Percentiles rank a stretch among this genome's conserved stretches.
phyloP scores from a whole-genome alignment of 176 grass and related monocot genomes.

The Oryza meyeriana region DNA sequence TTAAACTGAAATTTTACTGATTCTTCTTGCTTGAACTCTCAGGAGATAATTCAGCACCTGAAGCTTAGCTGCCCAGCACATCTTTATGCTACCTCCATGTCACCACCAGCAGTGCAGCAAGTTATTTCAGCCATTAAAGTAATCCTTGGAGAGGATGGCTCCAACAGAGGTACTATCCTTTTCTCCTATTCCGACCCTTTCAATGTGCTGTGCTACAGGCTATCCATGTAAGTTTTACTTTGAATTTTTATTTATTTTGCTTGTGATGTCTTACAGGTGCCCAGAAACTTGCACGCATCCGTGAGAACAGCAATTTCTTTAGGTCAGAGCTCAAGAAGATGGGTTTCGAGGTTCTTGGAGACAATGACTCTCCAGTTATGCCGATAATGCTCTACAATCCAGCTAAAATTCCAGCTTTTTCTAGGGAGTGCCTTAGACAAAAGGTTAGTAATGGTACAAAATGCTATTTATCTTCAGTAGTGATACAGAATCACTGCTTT shows the following conservation, averaged over 20 bases:
- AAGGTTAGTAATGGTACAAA: constrained; percentile 47
- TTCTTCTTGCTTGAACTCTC: constrained; percentile 17
- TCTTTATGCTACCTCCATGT: constrained; percentile 90
- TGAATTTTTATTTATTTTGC: constrained; percentile 9
- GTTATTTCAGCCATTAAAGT: constrained; percentile 79
- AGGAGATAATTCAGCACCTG: constrained; percentile 85
- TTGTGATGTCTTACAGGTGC: constrained; percentile 54
- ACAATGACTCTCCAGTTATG: constrained; percentile 89
- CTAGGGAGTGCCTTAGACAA: constrained; percentile 74
- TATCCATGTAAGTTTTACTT: not conserved
- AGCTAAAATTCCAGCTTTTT: constrained; percentile 84
- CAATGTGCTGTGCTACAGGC: not conserved
- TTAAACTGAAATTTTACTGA: constrained; percentile 3
- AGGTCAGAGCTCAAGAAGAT: constrained; percentile 84
- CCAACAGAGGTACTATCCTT: constrained; percentile 50
- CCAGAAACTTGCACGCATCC: constrained; percentile 76
- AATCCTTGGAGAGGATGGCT: constrained; percentile 81
- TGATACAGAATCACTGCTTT: not conserved
- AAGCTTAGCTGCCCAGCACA: constrained; percentile 74
- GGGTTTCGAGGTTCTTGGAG: constrained; percentile 90
- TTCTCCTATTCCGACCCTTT: not conserved
- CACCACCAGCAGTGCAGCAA: constrained; percentile 85
- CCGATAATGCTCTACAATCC: constrained; percentile 92
- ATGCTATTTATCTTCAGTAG: not conserved
- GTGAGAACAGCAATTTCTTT: constrained; percentile 95